A percentile compares a stretch with the other conserved stretches of the same genome.
phyloP scores from a whole-genome alignment of 2,329 filamentous ascomycete genomes.

The Cucurbitaria berberidis region DNA sequence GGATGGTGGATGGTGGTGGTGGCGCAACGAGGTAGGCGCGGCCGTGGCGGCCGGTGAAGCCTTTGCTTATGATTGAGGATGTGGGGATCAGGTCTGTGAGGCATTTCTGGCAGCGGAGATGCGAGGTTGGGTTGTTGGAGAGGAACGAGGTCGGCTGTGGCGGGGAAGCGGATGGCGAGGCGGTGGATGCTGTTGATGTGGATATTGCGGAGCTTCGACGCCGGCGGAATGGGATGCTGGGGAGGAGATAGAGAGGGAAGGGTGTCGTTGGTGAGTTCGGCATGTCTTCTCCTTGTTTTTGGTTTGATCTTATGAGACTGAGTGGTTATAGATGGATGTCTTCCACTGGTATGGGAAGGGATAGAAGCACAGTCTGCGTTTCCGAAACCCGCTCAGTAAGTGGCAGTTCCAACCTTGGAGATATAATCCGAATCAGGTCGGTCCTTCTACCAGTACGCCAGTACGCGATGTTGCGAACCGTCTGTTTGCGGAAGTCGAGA shows the following conservation, averaged over 20 bases:
- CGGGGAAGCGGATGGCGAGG: conserved; percentile 31
- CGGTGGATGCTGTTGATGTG: conserved; percentile 28
- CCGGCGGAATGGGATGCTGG: conserved; percentile 47
- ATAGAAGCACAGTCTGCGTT: too few species aligned
- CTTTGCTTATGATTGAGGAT: conserved; percentile 67
- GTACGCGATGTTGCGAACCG: too few species aligned
- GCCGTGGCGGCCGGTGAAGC: conserved; percentile 69
- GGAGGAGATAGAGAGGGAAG: conserved; percentile 49
- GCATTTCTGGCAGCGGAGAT: conserved; percentile 65
- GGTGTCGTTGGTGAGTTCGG: conserved; percentile 46
- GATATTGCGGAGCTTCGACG: conserved; percentile 50
- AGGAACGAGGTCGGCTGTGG: conserved; percentile 36
- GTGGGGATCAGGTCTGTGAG: conserved; percentile 64
- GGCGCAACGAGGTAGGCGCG: conserved; percentile 68
- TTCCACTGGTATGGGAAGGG: too few species aligned
- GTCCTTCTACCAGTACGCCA: too few species aligned
- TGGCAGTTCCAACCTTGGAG: too few species aligned
- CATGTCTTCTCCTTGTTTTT: conserved; percentile 6
- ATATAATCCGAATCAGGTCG: too few species aligned
- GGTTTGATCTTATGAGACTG: background rate
- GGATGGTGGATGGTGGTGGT: conserved; percentile 38
- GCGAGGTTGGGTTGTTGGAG: conserved; percentile 52
- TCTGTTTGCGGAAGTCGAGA: background rate
- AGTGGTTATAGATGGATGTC: background rate
- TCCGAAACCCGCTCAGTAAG: too few species aligned